phyloP scores from a whole-genome alignment of 495 filamentous ascomycete genomes.

The Rhypophila decipiens region DNA sequence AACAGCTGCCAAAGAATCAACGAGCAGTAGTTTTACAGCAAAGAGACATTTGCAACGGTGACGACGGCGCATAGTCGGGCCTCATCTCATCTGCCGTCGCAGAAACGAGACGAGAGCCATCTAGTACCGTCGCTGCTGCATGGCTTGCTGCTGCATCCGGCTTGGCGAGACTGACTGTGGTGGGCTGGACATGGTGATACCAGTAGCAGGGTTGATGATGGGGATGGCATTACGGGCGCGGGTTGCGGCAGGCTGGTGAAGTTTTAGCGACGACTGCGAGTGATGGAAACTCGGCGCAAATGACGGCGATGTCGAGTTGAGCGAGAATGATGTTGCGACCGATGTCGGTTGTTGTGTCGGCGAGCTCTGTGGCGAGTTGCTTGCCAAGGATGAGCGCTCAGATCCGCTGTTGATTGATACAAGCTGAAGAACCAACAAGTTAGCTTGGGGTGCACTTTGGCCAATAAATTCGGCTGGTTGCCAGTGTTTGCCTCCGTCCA shows the following conservation, averaged over 20 bases:
- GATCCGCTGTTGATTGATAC: constrained; percentile 81
- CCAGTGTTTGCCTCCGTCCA: too few species aligned
- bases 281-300: constrained; percentile 53
- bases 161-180: constrained; percentile 82
- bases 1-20: constrained; percentile 24
- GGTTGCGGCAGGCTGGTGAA: constrained; percentile 80
- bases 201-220: constrained; percentile 94
- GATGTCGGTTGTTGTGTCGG: constrained; percentile 64
- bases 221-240: constrained; percentile 94
- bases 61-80: constrained; percentile 21
- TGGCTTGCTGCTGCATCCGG: constrained; percentile 64
- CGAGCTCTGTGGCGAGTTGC: constrained; percentile 88
- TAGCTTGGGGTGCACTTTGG: too few species aligned
- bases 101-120: constrained; percentile 25
- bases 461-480: too few species aligned
- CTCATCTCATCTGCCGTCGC: constrained; percentile 20
- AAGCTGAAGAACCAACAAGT: constrained; percentile 51
- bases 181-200: constrained; percentile 81
- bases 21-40: constrained; percentile 19
- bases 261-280: constrained; percentile 55
- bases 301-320: constrained; percentile 67
- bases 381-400: constrained; percentile 89
- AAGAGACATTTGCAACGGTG: constrained; percentile 21
- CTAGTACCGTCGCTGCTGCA: constrained; percentile 48
- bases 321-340: constrained; percentile 68